Conservation (phyloP, 805 yeast genomes). For the Zygosaccharomyces kombuchaensis region DNA sequence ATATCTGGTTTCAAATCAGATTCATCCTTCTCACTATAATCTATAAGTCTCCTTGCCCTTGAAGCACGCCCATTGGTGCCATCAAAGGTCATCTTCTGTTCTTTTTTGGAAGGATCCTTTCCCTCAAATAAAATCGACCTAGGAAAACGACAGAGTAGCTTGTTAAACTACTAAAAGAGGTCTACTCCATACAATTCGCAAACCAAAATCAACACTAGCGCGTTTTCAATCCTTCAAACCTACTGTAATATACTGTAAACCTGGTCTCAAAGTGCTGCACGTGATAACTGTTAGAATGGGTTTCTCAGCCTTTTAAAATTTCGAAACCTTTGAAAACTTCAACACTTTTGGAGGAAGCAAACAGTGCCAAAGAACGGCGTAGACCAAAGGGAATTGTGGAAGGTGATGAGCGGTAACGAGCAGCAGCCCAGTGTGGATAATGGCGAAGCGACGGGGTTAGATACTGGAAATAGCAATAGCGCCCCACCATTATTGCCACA, state of each 20-base stretch:
- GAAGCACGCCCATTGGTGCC: not conserved
- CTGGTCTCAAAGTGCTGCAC: not conserved
- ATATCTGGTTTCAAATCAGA: constrained; percentile 26
- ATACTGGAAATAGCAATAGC: constrained; percentile 10
- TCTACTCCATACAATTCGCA: not conserved
- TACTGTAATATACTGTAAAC: not conserved
- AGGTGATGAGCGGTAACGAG: constrained; percentile 10
- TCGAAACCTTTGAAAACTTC: constrained; percentile 3
- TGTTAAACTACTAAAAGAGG: not conserved
- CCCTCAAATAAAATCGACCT: not conserved
- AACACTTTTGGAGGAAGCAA: not conserved
- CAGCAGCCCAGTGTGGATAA: constrained; percentile 9
- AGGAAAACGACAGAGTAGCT: not conserved
- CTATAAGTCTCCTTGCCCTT: constrained; percentile 3
- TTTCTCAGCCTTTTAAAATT: constrained; percentile 1
- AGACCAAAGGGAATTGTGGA: not conserved
- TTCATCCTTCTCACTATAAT: constrained; percentile 31
- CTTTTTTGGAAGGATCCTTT: not conserved
- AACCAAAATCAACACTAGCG: not conserved
- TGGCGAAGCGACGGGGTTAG: constrained; percentile 7
- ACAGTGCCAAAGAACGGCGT: not conserved
- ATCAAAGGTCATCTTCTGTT: not conserved
- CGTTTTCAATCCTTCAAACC: not conserved
- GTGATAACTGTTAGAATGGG: not conserved
- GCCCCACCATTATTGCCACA: constrained; percentile 28